phyloP scores from a whole-genome alignment of 768 basidiomycete genomes.

The Hebeloma cylindrosporum region DNA sequence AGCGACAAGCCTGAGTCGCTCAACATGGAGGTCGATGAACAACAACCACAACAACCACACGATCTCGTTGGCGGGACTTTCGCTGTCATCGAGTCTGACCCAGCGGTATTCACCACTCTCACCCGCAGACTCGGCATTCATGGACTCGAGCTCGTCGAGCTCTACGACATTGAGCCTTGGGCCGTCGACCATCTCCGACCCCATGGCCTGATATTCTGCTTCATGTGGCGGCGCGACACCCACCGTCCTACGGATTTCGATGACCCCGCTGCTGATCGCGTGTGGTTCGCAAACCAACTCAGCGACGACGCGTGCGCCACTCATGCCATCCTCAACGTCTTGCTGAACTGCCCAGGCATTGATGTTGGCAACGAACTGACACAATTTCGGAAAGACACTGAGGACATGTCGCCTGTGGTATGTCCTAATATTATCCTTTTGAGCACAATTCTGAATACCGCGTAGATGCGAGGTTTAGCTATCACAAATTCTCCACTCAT shows the following conservation, averaged over 20 bases:
- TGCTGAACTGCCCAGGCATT: constrained; percentile 54
- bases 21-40: constrained; percentile 14
- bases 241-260: constrained; percentile 47
- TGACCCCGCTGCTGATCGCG: constrained; percentile 52
- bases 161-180: constrained; percentile 65
- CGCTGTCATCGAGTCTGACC: constrained; percentile 60
- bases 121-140: constrained; percentile 53
- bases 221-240: constrained; percentile 52
- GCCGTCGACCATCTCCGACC: constrained; percentile 60
- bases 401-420: constrained; percentile 58
- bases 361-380: constrained; percentile 47
- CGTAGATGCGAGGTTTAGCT: constrained; percentile 64
- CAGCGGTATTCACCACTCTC: constrained; percentile 59
- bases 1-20: background rate
- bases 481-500: constrained; percentile 56
- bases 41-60: constrained; percentile 6
- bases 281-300: constrained; percentile 72
- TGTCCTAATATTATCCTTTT: constrained; percentile 21
- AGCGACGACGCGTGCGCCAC: constrained; percentile 67
- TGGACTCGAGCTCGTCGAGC: constrained; percentile 54
- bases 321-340: constrained; percentile 58
- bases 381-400: constrained; percentile 49
- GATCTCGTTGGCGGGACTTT: constrained; percentile 65
- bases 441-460: background rate
- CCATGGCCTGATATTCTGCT: constrained; percentile 63